Evolutionary conservation across 1,284 basidiomycete genomes (phyloP).

Genomic region (Vanrija humicola): DNA sequence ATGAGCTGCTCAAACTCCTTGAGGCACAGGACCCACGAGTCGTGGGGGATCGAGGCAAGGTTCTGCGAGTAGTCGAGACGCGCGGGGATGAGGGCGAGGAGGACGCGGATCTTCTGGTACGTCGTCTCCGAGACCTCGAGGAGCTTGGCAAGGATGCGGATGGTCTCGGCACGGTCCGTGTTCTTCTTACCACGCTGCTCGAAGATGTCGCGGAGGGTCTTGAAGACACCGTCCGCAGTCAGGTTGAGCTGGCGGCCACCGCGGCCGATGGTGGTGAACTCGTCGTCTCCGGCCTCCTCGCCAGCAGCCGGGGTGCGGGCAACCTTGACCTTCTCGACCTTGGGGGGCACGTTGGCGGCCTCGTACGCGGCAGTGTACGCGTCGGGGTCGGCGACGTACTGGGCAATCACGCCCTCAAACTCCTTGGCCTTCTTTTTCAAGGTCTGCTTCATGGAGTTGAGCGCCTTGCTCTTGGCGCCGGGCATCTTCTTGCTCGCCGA

Average conservation of each 20-base stretch:
- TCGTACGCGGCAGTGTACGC: conserved; percentile 76
- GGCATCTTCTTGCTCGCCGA: conserved; percentile 92
- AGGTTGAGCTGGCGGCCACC: conserved; percentile 81
- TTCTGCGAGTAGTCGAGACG: conserved; percentile 79
- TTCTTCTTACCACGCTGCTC: conserved; percentile 98
- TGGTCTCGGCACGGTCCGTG: conserved; percentile 93
- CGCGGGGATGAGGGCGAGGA: conserved; percentile 87
- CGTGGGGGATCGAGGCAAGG: conserved; percentile 77
- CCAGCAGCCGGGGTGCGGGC: conserved; percentile 48
- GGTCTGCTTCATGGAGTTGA: conserved; percentile 97
- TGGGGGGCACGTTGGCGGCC: conserved; percentile 54
- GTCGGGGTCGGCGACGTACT: conserved; percentile 84
- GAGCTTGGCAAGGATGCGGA: conserved; percentile 83
- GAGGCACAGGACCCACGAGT: conserved; percentile 85
- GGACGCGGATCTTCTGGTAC: conserved; percentile 91
- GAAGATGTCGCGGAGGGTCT: conserved; percentile 83
- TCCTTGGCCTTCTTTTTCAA: conserved; percentile 64
- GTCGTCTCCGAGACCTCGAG: conserved; percentile 75
- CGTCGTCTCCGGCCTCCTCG: conserved; percentile 48
- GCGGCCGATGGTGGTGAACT: conserved; percentile 88
- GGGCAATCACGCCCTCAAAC: conserved; percentile 74
- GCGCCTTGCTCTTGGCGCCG: conserved; percentile 84
- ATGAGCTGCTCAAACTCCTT: conserved; percentile 85
- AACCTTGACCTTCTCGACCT: conserved; percentile 49
- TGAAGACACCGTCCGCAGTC: conserved; percentile 86